phyloP scores from a whole-genome alignment of 2,329 filamentous ascomycete species.

The Hymenoscyphus albidus region DNA sequence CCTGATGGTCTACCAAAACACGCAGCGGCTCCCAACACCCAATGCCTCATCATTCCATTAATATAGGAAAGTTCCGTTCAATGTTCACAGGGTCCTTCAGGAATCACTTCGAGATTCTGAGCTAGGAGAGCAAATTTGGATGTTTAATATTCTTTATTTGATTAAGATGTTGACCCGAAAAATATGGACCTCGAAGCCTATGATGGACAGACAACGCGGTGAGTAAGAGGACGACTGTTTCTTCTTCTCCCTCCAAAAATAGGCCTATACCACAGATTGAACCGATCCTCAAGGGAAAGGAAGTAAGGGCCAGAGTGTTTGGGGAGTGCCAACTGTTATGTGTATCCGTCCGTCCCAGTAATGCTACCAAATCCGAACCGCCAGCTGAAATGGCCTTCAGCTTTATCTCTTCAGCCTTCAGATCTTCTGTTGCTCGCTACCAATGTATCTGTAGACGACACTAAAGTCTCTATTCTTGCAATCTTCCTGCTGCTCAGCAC shows the following conservation, averaged over 20 bases:
- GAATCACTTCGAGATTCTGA: no score
- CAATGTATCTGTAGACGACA: constrained; percentile 72
- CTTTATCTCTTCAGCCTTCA: background rate
- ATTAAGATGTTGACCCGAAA: constrained; percentile 49
- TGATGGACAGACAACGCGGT: constrained; percentile 56
- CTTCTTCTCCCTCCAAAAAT: constrained; percentile 81
- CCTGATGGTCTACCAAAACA: no score
- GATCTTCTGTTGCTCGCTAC: constrained; percentile 24
- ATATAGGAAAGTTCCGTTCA: no score
- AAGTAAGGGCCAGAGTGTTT: constrained; percentile 78
- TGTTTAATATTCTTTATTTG: no score
- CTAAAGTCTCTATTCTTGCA: constrained; percentile 75
- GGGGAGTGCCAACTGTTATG: constrained; percentile 47
- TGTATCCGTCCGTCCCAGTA: background rate
- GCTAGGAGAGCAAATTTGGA: no score
- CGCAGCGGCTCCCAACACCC: no score
- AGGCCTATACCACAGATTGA: constrained; percentile 66
- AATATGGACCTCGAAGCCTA: constrained; percentile 70
- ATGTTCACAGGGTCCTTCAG: no score
- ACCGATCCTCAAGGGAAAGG: constrained; percentile 41
- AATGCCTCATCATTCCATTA: no score
- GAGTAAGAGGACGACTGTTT: constrained; percentile 58
- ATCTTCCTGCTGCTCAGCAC: constrained; percentile 55
- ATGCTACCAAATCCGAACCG: background rate
- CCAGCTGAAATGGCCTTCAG: background rate